Conservation (phyloP, 768 basidiomycete species). For the Agrocybe chaxingu region DNA sequence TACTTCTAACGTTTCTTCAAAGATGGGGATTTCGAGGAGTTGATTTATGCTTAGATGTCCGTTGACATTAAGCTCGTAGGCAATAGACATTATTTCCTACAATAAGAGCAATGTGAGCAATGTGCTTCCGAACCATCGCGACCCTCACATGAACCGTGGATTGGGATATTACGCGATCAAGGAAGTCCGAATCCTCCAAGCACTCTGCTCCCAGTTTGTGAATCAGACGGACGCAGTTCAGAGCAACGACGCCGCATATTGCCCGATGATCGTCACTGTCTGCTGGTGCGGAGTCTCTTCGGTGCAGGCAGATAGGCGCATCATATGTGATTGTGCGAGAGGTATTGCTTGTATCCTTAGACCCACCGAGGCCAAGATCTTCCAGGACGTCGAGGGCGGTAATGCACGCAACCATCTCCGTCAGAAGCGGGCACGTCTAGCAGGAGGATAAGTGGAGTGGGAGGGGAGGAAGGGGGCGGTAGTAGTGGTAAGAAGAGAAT, state of each 20-base stretch:
- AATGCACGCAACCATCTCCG: too few species aligned
- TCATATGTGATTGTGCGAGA: conserved; percentile 3
- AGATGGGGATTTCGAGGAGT: conserved; percentile 18
- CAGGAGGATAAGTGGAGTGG: not conserved
- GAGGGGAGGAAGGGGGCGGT: not conserved
- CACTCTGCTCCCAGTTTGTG: conserved; percentile 10
- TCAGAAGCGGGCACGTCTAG: too few species aligned
- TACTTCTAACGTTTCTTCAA: conserved; percentile 10
- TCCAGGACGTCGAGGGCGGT: not conserved
- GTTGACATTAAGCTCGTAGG: conserved; percentile 1
- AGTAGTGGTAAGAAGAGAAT: conserved; percentile 1
- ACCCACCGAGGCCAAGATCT: not conserved
- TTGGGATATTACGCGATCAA: conserved; percentile 13
- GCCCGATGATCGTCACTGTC: conserved; percentile 1
- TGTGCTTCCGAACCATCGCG: not conserved
- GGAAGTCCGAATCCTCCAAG: conserved; percentile 1
- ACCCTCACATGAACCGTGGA: conserved; percentile 12
- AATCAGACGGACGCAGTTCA: conserved; percentile 13
- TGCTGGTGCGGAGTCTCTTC: not conserved
- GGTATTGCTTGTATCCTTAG: not conserved
- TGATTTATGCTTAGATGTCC: conserved; percentile 11
- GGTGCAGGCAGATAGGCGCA: conserved; percentile 3
- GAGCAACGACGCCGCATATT: conserved; percentile 8
- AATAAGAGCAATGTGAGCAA: not conserved
- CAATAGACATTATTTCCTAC: conserved; percentile 10